A percentile compares a stretch with the other conserved stretches of the same genome.
Evolutionary conservation across 2,329 filamentous ascomycete species (phyloP).

Genomic region (Podosphaera xanthii): DNA sequence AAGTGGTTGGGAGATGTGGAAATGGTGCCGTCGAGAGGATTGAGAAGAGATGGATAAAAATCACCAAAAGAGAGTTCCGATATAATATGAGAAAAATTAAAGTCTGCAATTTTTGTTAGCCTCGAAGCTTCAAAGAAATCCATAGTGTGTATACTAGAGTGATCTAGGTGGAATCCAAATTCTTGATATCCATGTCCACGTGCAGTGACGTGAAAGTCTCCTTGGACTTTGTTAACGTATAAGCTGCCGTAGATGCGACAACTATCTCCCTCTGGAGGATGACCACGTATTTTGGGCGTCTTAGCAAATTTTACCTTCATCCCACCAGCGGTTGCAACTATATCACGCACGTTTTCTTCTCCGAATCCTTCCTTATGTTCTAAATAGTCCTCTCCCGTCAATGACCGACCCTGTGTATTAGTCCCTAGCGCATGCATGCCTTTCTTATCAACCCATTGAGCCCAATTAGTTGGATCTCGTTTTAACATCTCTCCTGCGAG

Average conservation of each 20-base stretch:
- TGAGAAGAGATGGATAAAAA: constrained; percentile 84
- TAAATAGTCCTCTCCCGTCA: constrained; percentile 35
- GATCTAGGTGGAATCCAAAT: constrained; percentile 56
- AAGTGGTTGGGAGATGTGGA: constrained; percentile 56
- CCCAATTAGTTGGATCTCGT: constrained; percentile 60
- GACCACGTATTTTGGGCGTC: constrained; percentile 38
- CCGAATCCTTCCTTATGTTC: constrained; percentile 42
- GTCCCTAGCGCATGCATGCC: constrained; percentile 38
- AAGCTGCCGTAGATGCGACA: constrained; percentile 66
- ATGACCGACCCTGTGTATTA: constrained; percentile 29
- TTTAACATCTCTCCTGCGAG: constrained; percentile 53
- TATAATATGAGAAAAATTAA: constrained; percentile 96
- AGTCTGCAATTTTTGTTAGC: constrained; percentile 27
- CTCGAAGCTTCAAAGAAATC: no score
- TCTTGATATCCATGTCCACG: constrained; percentile 86
- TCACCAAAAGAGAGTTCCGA: constrained; percentile 90
- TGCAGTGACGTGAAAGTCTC: constrained; percentile 94
- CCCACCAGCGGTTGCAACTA: constrained; percentile 46
- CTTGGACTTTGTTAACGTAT: constrained; percentile 89
- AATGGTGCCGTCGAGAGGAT: constrained; percentile 82
- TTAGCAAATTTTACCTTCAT: constrained; percentile 44
- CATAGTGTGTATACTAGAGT: constrained; percentile 36
- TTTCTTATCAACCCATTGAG: constrained; percentile 52
- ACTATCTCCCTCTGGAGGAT: constrained; percentile 30
- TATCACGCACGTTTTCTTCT: constrained; percentile 80